Base-by-base conservation (phyloP, 2,329 filamentous ascomycete genomes). In the Ceratocystis albifundus region DNA sequence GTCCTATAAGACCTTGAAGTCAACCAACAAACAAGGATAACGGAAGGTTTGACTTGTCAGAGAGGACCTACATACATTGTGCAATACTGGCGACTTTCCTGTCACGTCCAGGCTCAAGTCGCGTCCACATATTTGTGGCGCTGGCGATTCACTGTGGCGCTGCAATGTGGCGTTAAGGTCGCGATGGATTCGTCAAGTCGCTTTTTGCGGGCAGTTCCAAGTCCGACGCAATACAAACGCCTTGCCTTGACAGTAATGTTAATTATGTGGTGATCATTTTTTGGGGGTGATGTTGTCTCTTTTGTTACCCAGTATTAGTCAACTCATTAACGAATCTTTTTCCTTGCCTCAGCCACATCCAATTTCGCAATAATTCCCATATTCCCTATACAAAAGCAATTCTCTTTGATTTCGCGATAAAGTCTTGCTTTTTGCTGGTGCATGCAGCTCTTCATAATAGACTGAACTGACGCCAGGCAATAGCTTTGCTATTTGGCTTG, bases 161-260 rank as follows among this genome's bases (percentile, higher is more conserved):
- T 4, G 7, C 0, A 50, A 10, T 28, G 28, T 59, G 59, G n/a
- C 48, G 65, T n/a, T 41, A 50, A 63, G 15, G 48, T 57, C 48
- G 61, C 48, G 65, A 63, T 63, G 48, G 45, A 63, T 59, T 30
- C 53, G 53, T 30, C 28, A 20, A n/a, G 46, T 48, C 17, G 46
- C 46, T 22, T 55, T 28, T 55, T 55, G 50, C 50, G 28, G 50
- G 50, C 50, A 30, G 22, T 15, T 12, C 53, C 53, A 57, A 57
- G 53, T 57, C 53, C 22, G 53, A 57, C 22, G 30, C 12, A 25
- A 48, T 48, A 53, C 53, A 1, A 17, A 20, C 25, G 53, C 28
- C 28, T 30, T 41, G 36, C 10, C 36, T 41, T 41, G 36, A 30
- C 53, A 57, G 53, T 6, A 28, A 28, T 28, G 50, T 20, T 48